Percentiles rank a stretch among this genome's conserved stretches.
Evolutionary conservation across 805 yeast species (phyloP).

Genomic region (Saturnispora mendoncae): DNA sequence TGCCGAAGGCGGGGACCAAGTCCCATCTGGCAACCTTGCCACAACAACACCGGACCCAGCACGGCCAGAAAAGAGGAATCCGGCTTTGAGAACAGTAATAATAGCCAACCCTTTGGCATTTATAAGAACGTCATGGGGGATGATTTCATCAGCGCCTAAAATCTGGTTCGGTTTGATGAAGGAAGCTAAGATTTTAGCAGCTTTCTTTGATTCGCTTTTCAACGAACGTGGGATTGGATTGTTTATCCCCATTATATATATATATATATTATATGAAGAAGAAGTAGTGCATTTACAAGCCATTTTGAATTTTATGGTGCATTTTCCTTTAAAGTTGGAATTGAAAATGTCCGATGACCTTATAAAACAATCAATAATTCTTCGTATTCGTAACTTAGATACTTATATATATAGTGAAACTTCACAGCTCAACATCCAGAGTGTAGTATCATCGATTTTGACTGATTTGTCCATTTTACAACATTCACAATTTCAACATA

Average conservation of each 20-base stretch:
- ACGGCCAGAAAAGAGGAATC: constrained; percentile 90
- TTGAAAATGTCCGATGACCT: too few species aligned
- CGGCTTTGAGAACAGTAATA: constrained; percentile 93
- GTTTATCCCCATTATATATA: constrained; percentile 58
- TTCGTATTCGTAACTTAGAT: too few species aligned
- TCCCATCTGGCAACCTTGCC: constrained; percentile 87
- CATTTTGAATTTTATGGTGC: neutral
- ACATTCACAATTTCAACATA: neutral
- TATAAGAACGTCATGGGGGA: constrained; percentile 79
- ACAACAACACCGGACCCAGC: constrained; percentile 97
- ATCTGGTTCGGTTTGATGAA: constrained; percentile 93
- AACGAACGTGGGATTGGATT: constrained; percentile 92
- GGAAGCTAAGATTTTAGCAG: constrained; percentile 82
- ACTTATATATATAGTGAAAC: too few species aligned
- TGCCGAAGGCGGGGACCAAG: constrained; percentile 97
- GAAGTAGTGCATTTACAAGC: neutral
- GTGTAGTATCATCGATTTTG: constrained; percentile 1
- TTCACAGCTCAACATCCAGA: too few species aligned
- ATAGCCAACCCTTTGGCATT: constrained; percentile 91
- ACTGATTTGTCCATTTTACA: constrained; percentile 3
- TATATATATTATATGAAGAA: too few species aligned
- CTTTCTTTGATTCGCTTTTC: constrained; percentile 84
- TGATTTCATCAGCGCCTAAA: constrained; percentile 78
- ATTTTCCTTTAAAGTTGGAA: too few species aligned
- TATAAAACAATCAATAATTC: too few species aligned